These are phyloP conservation scores for Lasiosphaeria hispida DNA, from an alignment of 495 filamentous ascomycete genomes.

Conservation along the genomic window DNA sequence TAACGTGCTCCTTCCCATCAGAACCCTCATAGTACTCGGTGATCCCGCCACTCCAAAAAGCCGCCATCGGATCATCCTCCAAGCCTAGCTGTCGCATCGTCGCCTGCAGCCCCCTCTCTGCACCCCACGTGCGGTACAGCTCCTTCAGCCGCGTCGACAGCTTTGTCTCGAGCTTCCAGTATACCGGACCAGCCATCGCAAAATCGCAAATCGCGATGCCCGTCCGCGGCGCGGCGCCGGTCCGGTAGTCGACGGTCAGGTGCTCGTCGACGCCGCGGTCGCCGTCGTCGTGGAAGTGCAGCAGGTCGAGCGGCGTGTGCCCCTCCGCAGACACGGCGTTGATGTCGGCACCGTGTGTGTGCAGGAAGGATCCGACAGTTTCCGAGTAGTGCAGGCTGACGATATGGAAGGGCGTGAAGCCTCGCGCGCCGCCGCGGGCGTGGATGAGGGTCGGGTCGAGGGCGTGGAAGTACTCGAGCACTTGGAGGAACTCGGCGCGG, in stretches of 20 bases:
- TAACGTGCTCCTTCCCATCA: not conserved
- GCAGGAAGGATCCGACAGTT: not conserved
- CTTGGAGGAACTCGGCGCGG: slow-evolving; percentile 1
- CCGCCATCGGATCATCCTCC: not conserved
- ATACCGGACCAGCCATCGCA: not conserved
- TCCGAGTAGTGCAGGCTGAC: slow-evolving; percentile 3
- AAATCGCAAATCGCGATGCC: not conserved
- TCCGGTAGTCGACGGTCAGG: not conserved
- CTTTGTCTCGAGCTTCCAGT: not conserved
- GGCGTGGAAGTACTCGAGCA: not conserved
- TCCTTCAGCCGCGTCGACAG: not conserved
- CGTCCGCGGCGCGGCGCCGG: not conserved
- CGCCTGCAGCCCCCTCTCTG: not conserved
- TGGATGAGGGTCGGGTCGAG: not conserved
- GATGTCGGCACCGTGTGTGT: not conserved
- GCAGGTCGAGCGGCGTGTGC: not conserved
- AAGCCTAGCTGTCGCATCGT: not conserved
- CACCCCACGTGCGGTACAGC: not conserved
- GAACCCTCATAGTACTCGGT: not conserved
- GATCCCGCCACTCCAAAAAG: not conserved
- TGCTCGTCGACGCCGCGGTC: not conserved
- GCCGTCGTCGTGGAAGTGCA: not conserved
- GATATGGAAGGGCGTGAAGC: slow-evolving; percentile 1
- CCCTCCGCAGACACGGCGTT: not conserved
- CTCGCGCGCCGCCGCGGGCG: not conserved